Conservation (phyloP, 148 eudicot genomes). For the Diospyros lotus region DNA sequence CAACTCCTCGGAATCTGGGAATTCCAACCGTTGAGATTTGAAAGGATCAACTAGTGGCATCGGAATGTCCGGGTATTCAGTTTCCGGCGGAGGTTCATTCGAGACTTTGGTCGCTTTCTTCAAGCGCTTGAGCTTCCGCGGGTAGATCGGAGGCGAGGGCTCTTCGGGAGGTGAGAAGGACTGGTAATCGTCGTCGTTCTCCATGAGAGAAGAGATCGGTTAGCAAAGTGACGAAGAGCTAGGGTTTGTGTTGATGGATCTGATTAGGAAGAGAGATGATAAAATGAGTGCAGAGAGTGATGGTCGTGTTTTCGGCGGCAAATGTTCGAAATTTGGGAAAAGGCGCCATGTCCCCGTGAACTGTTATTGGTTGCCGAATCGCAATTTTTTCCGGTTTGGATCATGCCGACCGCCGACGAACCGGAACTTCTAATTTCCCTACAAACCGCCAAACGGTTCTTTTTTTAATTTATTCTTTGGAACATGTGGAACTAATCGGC, state of each 20-base stretch:
- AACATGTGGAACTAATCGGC: too few species aligned
- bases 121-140: conserved; percentile 46
- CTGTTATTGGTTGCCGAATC: background rate
- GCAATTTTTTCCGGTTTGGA: too few species aligned
- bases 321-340: background rate
- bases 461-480: too few species aligned
- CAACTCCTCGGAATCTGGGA: conserved; percentile 9
- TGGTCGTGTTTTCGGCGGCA: background rate
- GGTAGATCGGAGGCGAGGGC: conserved; percentile 29
- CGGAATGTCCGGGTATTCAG: conserved; percentile 3
- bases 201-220: conserved; percentile 27
- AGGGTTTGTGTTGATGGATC: background rate
- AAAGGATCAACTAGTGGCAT: conserved; percentile 14
- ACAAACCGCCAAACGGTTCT: too few species aligned
- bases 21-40: conserved; percentile 22
- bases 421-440: too few species aligned
- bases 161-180: conserved; percentile 25
- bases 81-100: background rate
- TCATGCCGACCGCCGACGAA: too few species aligned
- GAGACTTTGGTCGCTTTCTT: conserved; percentile 29
- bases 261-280: too few species aligned
- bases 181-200: conserved; percentile 40
- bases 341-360: background rate
- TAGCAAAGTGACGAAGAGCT: background rate
- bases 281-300: too few species aligned